Percentiles rank a stretch among this genome's conserved stretches.
These are phyloP conservation scores for Pterocarpus santalinus DNA, from an alignment of 306 rosid species.

Conservation along the genomic window DNA sequence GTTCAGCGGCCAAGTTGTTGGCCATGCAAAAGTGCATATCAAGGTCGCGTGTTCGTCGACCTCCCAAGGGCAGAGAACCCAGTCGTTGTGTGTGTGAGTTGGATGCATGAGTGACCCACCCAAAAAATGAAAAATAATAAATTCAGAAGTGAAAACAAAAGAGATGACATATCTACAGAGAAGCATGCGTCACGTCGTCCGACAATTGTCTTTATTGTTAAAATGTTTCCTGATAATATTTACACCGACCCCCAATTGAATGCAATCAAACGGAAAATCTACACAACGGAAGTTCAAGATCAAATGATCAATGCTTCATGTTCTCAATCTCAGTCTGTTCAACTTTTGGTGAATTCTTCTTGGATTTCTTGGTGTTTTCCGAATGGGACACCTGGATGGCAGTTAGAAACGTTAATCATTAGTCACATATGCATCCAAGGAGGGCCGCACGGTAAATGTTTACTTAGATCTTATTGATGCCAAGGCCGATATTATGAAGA, in stretches of 20 bases:
- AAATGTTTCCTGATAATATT: slow-evolving; percentile 14
- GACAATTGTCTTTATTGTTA: background rate
- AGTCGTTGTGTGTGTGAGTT: no score
- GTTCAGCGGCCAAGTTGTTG: no score
- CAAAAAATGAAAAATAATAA: no score
- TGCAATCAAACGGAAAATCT: slow-evolving; percentile 8
- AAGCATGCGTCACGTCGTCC: background rate
- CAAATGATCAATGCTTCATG: slow-evolving; percentile 41
- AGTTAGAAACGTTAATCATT: slow-evolving; percentile 25
- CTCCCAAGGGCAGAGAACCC: no score
- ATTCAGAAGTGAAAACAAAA: background rate
- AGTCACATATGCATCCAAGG: slow-evolving; percentile 19
- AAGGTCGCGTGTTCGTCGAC: no score
- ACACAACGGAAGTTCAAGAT: slow-evolving; percentile 20
- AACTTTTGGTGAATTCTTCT: slow-evolving; percentile 43
- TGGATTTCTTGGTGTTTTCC: slow-evolving; percentile 63
- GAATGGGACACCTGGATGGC: slow-evolving; percentile 64
- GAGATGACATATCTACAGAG: background rate
- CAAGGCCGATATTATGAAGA: slow-evolving; percentile 23
- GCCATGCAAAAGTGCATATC: no score
- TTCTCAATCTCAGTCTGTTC: slow-evolving; percentile 41
- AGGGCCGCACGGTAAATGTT: slow-evolving; percentile 11
- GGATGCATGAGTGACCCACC: no score
- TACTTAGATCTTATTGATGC: slow-evolving; percentile 2
- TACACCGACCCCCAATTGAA: slow-evolving; percentile 30